phyloP scores from a whole-genome alignment of 352 stramenopile species.

The Phytophthora nicotianae region DNA sequence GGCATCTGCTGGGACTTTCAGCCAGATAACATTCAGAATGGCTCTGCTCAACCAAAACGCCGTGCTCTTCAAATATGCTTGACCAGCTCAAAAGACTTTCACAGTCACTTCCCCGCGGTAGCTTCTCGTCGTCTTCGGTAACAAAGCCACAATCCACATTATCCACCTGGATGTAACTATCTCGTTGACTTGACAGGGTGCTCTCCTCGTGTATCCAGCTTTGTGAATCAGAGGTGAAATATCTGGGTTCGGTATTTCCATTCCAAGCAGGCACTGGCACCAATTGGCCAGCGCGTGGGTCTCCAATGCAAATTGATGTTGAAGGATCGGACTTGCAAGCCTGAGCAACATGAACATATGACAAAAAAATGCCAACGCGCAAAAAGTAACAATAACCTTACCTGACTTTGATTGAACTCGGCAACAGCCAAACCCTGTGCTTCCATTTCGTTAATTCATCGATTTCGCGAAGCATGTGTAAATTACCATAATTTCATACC shows the following conservation, averaged over 20 bases:
- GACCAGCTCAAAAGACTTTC: not conserved
- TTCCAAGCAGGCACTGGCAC: not conserved
- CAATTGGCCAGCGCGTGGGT: not conserved
- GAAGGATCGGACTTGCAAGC: not conserved
- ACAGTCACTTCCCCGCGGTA: not conserved
- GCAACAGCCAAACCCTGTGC: slow-evolving; percentile 16
- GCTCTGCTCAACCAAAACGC: not conserved
- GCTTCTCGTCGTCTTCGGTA: slow-evolving; percentile 1
- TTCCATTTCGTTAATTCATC: not conserved
- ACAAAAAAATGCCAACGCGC: not conserved
- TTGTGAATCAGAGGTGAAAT: not conserved
- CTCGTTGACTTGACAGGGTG: not conserved
- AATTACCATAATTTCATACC: slow-evolving; percentile 28
- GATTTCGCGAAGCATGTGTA: not conserved
- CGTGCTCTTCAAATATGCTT: not conserved
- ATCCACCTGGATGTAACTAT: not conserved
- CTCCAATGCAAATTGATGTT: not conserved
- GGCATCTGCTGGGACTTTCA: slow-evolving; percentile 2
- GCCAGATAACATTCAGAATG: not conserved
- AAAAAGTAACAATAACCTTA: slow-evolving; percentile 1
- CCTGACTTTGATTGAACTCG: slow-evolving; percentile 18
- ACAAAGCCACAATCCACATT: not conserved
- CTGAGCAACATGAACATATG: not conserved
- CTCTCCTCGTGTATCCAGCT: not conserved
- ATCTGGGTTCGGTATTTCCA: not conserved